These are phyloP conservation scores for Phaeosphaeria sp. DNA, from an alignment of 2,329 filamentous ascomycete genomes.

Conservation along the genomic window DNA sequence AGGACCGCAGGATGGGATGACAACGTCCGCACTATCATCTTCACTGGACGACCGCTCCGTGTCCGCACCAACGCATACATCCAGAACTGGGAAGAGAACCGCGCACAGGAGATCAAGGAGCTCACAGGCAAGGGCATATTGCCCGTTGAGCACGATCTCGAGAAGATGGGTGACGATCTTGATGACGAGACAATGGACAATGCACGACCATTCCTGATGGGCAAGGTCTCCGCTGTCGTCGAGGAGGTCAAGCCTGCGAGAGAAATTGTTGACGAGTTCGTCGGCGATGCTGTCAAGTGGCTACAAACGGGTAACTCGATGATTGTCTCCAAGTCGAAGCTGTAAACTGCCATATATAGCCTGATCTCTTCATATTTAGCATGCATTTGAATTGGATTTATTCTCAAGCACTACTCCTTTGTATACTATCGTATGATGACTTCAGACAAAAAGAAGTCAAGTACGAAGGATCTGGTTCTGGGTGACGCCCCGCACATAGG, in stretches of 20 bases:
- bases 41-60: slow-evolving; percentile 93
- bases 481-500: no score
- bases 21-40: slow-evolving; percentile 96
- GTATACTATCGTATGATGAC: not conserved
- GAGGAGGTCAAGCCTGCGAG: slow-evolving; percentile 92
- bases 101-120: slow-evolving; percentile 87
- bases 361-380: not conserved
- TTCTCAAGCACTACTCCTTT: not conserved
- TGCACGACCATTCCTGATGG: slow-evolving; percentile 92
- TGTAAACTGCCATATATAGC: slow-evolving; percentile 24
- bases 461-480: no score
- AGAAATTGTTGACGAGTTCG: slow-evolving; percentile 92
- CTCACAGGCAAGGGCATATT: slow-evolving; percentile 88
- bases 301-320: slow-evolving; percentile 72
- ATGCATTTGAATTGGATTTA: not conserved
- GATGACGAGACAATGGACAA: slow-evolving; percentile 91
- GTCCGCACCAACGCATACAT: slow-evolving; percentile 96
- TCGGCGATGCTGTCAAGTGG: slow-evolving; percentile 77
- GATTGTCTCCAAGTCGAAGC: slow-evolving; percentile 54
- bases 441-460: no score
- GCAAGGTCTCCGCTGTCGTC: slow-evolving; percentile 91
- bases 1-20: slow-evolving; percentile 91
- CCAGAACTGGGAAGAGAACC: slow-evolving; percentile 93
- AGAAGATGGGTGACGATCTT: slow-evolving; percentile 71
- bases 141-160: slow-evolving; percentile 92